These are phyloP conservation scores for Pseudonitzschia delicatissima DNA, from an alignment of 108 stramenopile species.

Conservation along the genomic window DNA sequence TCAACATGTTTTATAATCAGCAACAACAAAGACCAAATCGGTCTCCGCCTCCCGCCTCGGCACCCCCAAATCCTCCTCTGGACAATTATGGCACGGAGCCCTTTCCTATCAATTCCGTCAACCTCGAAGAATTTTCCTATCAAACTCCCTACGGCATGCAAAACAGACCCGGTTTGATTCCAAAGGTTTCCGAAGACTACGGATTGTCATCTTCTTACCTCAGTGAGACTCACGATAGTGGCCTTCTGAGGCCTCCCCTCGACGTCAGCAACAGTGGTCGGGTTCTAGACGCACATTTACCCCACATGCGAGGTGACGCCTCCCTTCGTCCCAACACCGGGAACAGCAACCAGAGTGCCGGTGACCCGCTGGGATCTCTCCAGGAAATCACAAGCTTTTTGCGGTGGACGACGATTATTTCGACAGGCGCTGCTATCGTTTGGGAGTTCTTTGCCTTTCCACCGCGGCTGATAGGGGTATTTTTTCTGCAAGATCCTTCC, in stretches of 20 bases:
- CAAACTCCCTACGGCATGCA: neutral
- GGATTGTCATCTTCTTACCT: neutral
- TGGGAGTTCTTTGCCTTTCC: conserved; percentile 48
- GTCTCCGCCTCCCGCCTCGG: too few species aligned
- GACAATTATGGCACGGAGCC: too few species aligned
- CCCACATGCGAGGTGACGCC: conserved; percentile 27
- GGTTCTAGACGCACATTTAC: neutral
- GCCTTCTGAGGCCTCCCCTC: neutral
- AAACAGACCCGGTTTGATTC: too few species aligned
- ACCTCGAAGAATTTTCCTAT: neutral
- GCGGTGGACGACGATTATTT: conserved; percentile 32
- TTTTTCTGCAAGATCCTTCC: conserved; percentile 15
- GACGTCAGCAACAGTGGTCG: neutral
- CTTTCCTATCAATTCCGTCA: neutral
- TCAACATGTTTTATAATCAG: too few species aligned
- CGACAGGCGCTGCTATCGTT: conserved; percentile 18
- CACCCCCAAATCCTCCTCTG: too few species aligned
- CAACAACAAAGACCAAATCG: too few species aligned
- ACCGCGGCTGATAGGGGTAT: conserved; percentile 1
- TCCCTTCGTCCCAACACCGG: conserved; percentile 42
- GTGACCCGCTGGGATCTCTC: conserved; percentile 26
- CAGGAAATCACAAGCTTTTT: conserved; percentile 25
- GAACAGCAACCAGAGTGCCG: conserved; percentile 34
- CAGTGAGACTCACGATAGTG: neutral
- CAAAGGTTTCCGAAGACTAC: neutral